Evolutionary conservation across 192 early-diverging fungal genomes (phyloP), one percentile per base, ranked within the genome.

Genomic region (Mortierella antarctica): DNA sequence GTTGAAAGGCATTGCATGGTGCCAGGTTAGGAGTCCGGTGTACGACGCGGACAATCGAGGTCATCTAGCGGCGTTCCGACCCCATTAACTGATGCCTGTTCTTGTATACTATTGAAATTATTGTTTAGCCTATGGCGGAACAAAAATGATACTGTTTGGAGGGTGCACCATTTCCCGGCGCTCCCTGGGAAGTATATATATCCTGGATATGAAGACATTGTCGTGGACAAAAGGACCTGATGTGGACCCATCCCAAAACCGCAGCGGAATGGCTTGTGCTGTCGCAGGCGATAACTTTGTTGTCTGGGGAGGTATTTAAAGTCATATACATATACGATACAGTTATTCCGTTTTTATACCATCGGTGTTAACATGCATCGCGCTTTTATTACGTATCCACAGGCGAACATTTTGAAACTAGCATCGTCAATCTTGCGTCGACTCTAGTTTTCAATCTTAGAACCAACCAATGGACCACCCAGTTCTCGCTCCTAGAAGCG

Each of bases 251-350:
- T 12, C 17, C 5, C 6, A 39, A 6, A 59, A 42, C 41, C 57
- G 39, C 39, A 31, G 21, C 31, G 57, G 31, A 6, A 59, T 59
- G 57, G 40, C 57, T 42, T 59, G 57, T 41, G 18, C 57, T 41
- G 57, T 59, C 17, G 39, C 39, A 42, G 57, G 57, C 1, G 57
- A 59, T 40, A 42, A 59, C 57, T 59, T 59, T 59, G 8, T 59
- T 3, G 39, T 59, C 31, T 59, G 57, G 57, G 57, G 57, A 59
- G 57, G 57, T 59, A 59, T 31, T 31, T 31, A 31, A 31, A 51
- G 17, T 2, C 17, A 51, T 51, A 51, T 51, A 17, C 4, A 2
- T 51, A 15, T 2, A 17, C 31, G 31, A 31, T 31, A 31, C 1
- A 31, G 1, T 31, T 51, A 11, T 51, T 17, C 50, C 17, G 11